These are phyloP conservation scores for Macrolepiota dolichaula DNA, from an alignment of 768 basidiomycete species.

Conservation along the genomic window DNA sequence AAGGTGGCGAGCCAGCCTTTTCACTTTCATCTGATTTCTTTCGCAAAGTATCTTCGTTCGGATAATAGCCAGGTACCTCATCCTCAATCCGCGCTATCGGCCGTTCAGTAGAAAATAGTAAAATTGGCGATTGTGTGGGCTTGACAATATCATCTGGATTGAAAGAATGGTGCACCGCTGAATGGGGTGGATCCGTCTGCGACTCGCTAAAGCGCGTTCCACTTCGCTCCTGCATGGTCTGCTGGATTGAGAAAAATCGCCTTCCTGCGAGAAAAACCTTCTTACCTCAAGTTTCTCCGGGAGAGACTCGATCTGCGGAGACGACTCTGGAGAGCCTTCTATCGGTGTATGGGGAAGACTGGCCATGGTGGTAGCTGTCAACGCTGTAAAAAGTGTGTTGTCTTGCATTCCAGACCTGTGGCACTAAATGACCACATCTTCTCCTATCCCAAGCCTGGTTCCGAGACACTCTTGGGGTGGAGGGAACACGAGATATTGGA, in stretches of 20 bases:
- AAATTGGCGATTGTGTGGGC: not conserved
- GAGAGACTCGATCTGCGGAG: not conserved
- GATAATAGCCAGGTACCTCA: conserved; percentile 1
- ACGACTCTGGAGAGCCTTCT: not conserved
- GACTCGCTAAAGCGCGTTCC: not conserved
- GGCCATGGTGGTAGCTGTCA: not conserved
- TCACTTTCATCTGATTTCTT: not conserved
- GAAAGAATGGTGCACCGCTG: not conserved
- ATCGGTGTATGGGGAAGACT: not conserved
- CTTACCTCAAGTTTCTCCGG: not conserved
- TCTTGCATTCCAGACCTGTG: conserved; percentile 9
- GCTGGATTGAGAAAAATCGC: too few species aligned
- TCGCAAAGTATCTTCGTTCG: not conserved
- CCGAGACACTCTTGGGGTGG: not conserved
- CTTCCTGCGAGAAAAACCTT: not conserved
- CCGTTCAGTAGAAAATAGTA: not conserved
- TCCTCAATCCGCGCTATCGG: not conserved
- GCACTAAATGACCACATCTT: not conserved
- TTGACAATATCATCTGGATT: not conserved
- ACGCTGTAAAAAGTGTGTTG: not conserved
- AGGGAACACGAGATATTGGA: not conserved
- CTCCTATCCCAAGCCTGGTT: not conserved
- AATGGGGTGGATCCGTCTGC: not conserved
- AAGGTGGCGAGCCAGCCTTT: not conserved
- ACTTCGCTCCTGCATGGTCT: not conserved